A percentile compares a stretch with the other conserved stretches of the same genome.
These are phyloP conservation scores for Trypanosoma theileri DNA, from an alignment of 208 protist genomes.

Conservation along the genomic window DNA sequence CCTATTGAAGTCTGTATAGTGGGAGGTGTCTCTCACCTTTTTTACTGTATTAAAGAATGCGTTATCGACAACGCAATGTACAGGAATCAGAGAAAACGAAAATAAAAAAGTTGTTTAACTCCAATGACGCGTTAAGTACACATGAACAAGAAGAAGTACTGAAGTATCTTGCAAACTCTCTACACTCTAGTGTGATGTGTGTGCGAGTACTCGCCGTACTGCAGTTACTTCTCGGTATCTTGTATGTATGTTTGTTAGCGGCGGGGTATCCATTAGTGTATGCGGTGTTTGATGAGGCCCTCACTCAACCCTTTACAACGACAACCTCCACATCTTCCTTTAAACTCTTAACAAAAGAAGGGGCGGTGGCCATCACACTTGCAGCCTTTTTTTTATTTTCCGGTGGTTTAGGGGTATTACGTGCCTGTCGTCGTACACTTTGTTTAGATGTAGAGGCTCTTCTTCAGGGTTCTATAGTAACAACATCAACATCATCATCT, in stretches of 20 bases:
- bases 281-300: conserved; percentile 30
- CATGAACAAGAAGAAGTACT: conserved; percentile 73
- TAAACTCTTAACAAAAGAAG: conserved; percentile 20
- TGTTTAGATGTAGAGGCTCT: conserved; percentile 21
- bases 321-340: not conserved
- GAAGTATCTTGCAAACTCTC: conserved; percentile 46
- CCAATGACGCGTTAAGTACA: conserved; percentile 56
- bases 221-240: conserved; percentile 47
- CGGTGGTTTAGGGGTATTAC: conserved; percentile 32
- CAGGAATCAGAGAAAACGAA: conserved; percentile 23
- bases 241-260: conserved; percentile 51
- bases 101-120: conserved; percentile 36
- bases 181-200: conserved; percentile 40
- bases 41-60: too few species aligned
- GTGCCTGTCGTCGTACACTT: conserved; percentile 28
- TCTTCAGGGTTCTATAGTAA: not conserved
- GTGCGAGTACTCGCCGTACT: conserved; percentile 50
- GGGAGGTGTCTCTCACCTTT: too few species aligned
- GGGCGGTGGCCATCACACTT: conserved; percentile 24
- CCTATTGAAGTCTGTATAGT: too few species aligned
- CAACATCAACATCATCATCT: not conserved
- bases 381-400: conserved; percentile 26
- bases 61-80: conserved; percentile 45
- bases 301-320: not conserved
- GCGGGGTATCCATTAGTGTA: conserved; percentile 46